These are phyloP conservation scores for Podospora didyma DNA, from an alignment of 495 filamentous ascomycete genomes.

Conservation along the genomic window DNA sequence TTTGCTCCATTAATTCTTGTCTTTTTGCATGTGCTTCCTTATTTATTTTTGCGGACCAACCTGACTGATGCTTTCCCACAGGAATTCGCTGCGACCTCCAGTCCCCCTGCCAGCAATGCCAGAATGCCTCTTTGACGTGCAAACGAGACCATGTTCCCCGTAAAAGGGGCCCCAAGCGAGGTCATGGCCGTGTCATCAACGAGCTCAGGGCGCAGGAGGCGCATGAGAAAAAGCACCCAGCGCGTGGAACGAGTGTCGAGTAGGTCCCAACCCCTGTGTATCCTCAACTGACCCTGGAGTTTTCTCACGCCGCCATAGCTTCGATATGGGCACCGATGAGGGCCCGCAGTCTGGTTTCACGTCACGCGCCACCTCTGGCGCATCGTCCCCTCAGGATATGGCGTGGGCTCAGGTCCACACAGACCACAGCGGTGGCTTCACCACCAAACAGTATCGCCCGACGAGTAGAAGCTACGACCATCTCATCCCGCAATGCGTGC, in stretches of 20 bases:
- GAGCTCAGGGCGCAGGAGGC: conserved; percentile 22
- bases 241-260: conserved; percentile 8
- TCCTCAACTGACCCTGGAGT: not conserved
- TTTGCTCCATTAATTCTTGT: too few species aligned
- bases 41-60: not conserved
- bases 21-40: too few species aligned
- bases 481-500: conserved; percentile 31
- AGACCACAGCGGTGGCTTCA: conserved; percentile 15
- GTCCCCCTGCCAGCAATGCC: conserved; percentile 31
- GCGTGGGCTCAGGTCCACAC: conserved; percentile 10
- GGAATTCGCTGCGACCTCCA: conserved; percentile 32
- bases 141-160: conserved; percentile 35
- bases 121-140: conserved; percentile 24
- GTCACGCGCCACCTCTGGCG: not conserved
- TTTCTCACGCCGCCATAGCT: not conserved
- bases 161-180: conserved; percentile 32
- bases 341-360: conserved; percentile 1
- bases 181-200: conserved; percentile 32
- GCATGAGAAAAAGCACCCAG: not conserved
- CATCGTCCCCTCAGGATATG: conserved; percentile 10
- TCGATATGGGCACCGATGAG: conserved; percentile 7
- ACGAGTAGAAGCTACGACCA: conserved; percentile 24
- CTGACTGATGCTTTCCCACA: conserved; percentile 1
- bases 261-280: not conserved
- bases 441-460: conserved; percentile 24